Conservation (phyloP, 176 grass and related monocot species). For the Miscanthus lutarioriparius region DNA sequence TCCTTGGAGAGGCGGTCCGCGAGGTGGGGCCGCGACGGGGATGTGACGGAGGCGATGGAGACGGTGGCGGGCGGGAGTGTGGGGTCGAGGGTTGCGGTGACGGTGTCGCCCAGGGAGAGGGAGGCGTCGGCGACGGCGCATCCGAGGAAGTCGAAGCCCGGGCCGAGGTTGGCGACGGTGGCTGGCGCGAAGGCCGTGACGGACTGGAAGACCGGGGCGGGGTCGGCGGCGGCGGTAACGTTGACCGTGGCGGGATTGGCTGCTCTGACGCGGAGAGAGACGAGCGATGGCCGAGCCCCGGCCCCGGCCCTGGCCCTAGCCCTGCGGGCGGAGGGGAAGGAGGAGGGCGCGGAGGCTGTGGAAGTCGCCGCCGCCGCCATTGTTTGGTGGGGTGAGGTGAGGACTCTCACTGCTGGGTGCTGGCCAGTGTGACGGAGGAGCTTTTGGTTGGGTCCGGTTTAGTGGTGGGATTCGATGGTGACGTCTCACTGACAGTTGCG, state of each 20-base stretch:
- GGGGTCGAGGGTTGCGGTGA: neutral
- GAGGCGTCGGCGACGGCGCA: neutral
- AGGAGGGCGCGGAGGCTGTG: neutral
- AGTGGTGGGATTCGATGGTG: neutral
- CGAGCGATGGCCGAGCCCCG: neutral
- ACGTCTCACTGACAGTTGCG: neutral
- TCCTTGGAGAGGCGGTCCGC: neutral
- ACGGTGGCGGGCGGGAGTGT: neutral
- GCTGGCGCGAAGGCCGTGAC: slow-evolving; percentile 1
- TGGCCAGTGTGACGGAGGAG: neutral
- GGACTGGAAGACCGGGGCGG: neutral
- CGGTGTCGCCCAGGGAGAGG: neutral
- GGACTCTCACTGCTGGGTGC: neutral
- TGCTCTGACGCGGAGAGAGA: neutral
- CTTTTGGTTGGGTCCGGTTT: neutral
- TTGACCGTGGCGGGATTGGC: neutral
- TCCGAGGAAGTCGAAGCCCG: neutral
- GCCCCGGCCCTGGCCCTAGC: neutral
- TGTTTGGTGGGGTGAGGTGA: neutral
- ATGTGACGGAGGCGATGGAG: neutral
- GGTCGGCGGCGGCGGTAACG: neutral
- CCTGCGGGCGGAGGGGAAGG: neutral
- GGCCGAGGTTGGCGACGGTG: slow-evolving; percentile 6
- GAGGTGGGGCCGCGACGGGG: neutral
- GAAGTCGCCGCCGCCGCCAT: neutral